These are phyloP conservation scores for Podospora tetraspora DNA, from an alignment of 495 filamentous ascomycete genomes.

Conservation along the genomic window DNA sequence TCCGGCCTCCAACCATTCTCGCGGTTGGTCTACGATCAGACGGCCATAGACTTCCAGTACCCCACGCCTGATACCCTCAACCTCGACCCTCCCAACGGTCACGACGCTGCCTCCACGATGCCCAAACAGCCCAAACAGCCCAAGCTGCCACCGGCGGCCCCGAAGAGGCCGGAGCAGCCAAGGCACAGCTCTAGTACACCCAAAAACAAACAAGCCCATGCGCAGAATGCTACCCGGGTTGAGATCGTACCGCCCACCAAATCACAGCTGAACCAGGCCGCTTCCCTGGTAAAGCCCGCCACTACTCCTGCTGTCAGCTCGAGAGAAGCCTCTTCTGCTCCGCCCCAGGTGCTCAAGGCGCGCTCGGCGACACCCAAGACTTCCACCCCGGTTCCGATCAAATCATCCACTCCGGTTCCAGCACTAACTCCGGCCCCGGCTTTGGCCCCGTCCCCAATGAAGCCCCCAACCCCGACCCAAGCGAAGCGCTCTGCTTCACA, in stretches of 20 bases:
- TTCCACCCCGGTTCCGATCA: not conserved
- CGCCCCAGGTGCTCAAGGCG: not conserved
- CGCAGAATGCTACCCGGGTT: constrained; percentile 26
- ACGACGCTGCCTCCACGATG: constrained; percentile 1
- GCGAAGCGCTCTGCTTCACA: not conserved
- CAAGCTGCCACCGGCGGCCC: constrained; percentile 7
- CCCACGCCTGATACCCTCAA: constrained; percentile 30
- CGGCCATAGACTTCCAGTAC: constrained; percentile 34
- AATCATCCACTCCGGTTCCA: not conserved
- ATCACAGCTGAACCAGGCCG: constrained; percentile 23
- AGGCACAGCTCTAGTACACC: constrained; percentile 17
- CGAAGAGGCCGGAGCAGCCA: constrained; percentile 21
- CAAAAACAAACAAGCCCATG: constrained; percentile 24
- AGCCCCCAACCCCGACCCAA: not conserved
- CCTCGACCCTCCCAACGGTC: constrained; percentile 14
- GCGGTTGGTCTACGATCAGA: constrained; percentile 42
- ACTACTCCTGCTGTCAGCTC: not conserved
- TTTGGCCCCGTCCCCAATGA: not conserved
- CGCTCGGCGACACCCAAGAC: not conserved
- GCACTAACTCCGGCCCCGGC: not conserved
- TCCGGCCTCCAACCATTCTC: constrained; percentile 39
- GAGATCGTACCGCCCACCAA: constrained; percentile 34
- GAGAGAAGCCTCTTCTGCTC: not conserved
- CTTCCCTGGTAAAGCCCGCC: constrained; percentile 3
- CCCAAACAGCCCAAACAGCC: constrained; percentile 3